Evolutionary conservation across 306 rosid genomes (phyloP).

Genomic region (Cucurbita moschata): DNA sequence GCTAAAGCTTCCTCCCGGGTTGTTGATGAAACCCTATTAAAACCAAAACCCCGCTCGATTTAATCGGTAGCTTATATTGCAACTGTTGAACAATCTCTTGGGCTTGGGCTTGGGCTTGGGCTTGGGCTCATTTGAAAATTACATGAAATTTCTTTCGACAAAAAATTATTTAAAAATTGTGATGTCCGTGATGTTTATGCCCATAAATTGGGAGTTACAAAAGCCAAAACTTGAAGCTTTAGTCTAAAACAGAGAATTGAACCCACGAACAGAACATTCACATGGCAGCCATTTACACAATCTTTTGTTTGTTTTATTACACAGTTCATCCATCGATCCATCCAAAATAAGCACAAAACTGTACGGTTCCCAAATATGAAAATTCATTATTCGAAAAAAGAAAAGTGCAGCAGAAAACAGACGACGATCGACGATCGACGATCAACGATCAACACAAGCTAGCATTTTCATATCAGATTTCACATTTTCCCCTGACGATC

Average conservation of each 20-base stretch:
- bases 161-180: no score
- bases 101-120: not conserved
- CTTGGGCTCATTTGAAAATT: no score
- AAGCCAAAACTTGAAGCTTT: no score
- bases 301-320: not conserved
- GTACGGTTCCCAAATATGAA: not conserved
- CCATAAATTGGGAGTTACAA: no score
- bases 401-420: not conserved
- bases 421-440: not conserved
- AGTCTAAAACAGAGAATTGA: no score
- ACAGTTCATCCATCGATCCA: not conserved
- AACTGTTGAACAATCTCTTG: not conserved
- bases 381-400: not conserved
- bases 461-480: not conserved
- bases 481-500: slow-evolving; percentile 48
- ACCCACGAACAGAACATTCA: no score
- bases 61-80: not conserved
- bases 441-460: no score
- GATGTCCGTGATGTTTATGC: no score
- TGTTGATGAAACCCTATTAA: not conserved
- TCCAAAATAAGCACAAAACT: not conserved
- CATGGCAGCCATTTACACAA: not conserved
- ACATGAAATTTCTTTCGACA: no score
- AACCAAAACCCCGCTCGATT: not conserved
- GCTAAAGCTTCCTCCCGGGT: not conserved